Conservation (phyloP, 75 land plant genomes). For the Selaginella moellendorffii region DNA sequence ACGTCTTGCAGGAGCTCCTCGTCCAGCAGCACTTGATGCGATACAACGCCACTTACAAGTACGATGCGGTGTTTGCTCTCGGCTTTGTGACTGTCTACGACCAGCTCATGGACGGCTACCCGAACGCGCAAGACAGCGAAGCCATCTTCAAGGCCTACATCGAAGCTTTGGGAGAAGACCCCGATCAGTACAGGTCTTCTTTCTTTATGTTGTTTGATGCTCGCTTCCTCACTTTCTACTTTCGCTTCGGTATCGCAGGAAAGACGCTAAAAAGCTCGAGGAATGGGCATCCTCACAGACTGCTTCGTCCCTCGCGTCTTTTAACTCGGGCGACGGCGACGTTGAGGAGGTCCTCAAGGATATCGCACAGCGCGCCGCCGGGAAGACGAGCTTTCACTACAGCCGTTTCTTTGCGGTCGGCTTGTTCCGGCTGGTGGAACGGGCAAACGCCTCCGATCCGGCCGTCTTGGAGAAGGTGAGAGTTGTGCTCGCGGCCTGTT, state of each 20-base stretch:
- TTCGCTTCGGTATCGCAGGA: slow-evolving; percentile 38
- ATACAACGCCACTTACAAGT: slow-evolving; percentile 67
- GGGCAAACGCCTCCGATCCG: slow-evolving; percentile 92
- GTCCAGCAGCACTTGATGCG: slow-evolving; percentile 96
- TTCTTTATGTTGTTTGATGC: no score
- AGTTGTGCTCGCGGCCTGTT: neutral
- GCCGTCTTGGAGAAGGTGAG: slow-evolving; percentile 63
- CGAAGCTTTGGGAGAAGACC: slow-evolving; percentile 69
- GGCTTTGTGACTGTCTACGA: slow-evolving; percentile 96
- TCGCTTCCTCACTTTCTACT: neutral
- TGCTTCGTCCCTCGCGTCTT: slow-evolving; percentile 46
- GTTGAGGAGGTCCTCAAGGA: slow-evolving; percentile 64
- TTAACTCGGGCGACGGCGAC: slow-evolving; percentile 75
- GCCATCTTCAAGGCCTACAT: slow-evolving; percentile 78
- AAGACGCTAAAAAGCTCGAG: slow-evolving; percentile 79
- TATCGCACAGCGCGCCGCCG: slow-evolving; percentile 69
- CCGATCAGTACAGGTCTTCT: slow-evolving; percentile 65
- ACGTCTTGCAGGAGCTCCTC: slow-evolving; percentile 74
- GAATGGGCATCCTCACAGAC: slow-evolving; percentile 80
- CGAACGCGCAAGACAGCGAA: slow-evolving; percentile 61
- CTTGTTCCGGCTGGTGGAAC: slow-evolving; percentile 76
- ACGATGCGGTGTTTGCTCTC: slow-evolving; percentile 90
- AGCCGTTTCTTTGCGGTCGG: slow-evolving; percentile 99
- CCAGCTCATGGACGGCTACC: slow-evolving; percentile 98
- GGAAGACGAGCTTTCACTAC: slow-evolving; percentile 67